Conservation (phyloP, 169 alveolate species). For the Babesia bovis region DNA sequence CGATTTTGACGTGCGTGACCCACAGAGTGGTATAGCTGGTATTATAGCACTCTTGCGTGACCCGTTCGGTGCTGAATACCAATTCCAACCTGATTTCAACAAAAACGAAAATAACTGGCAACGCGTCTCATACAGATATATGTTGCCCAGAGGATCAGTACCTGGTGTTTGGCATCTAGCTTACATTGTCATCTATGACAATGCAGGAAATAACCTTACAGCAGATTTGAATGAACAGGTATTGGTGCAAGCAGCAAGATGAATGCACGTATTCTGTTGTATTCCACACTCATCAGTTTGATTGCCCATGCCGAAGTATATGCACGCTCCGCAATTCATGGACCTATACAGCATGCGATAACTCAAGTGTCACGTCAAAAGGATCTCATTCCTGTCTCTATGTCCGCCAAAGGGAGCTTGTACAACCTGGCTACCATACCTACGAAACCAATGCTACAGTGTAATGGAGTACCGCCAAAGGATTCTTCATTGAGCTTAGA, state of each 20-base stretch:
- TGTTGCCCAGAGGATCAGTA: constrained; percentile 75
- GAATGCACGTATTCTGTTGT: background rate
- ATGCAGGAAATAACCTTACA: constrained; percentile 60
- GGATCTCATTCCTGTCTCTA: too few relatives aligned
- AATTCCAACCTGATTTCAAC: constrained; percentile 37
- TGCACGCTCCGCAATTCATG: constrained; percentile 7
- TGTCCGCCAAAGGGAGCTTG: too few relatives aligned
- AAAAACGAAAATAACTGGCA: constrained; percentile 34
- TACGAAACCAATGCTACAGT: background rate
- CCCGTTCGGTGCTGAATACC: constrained; percentile 57
- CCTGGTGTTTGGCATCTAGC: constrained; percentile 76
- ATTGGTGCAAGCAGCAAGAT: constrained; percentile 2
- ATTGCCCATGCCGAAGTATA: background rate
- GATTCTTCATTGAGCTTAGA: constrained; percentile 3
- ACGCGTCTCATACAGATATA: constrained; percentile 33
- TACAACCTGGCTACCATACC: constrained; percentile 3
- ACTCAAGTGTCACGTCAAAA: background rate
- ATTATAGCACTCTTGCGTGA: constrained; percentile 27
- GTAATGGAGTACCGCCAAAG: background rate
- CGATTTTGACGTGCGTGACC: constrained; percentile 60
- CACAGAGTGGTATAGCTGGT: constrained; percentile 70
- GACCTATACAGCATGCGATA: background rate
- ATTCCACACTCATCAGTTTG: background rate
- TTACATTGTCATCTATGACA: constrained; percentile 37
- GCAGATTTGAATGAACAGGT: constrained; percentile 49